A percentile compares a stretch with the other conserved stretches of the same genome.
These are phyloP conservation scores for Besnoitia besnoiti DNA, from an alignment of 169 alveolate species.

Conservation along the genomic window DNA sequence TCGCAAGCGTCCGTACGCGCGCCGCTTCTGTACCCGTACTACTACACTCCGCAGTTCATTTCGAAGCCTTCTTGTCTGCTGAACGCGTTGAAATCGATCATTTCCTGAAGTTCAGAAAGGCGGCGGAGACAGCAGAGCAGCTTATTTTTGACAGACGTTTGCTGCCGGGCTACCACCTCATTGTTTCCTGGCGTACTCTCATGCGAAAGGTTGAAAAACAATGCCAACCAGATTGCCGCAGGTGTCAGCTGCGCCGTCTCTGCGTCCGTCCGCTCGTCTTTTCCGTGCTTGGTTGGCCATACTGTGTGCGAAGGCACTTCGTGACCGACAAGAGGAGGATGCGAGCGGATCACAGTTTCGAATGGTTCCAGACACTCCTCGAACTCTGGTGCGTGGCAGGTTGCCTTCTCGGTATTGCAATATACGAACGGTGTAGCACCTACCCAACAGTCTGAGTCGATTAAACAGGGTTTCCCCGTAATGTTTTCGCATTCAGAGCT, in stretches of 20 bases:
- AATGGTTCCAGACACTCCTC: background rate
- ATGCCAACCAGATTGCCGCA: background rate
- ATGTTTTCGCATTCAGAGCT: constrained; percentile 15
- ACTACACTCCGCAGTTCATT: background rate
- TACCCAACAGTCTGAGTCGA: background rate
- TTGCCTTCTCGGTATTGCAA: background rate
- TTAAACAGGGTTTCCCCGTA: background rate
- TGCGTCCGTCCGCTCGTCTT: background rate
- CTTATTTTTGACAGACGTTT: background rate
- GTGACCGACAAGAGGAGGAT: background rate
- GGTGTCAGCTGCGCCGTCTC: background rate
- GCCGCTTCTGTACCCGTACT: too few species aligned
- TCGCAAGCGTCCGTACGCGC: too few species aligned
- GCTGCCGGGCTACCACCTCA: background rate
- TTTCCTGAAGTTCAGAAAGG: background rate
- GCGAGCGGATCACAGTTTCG: background rate
- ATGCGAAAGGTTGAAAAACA: background rate
- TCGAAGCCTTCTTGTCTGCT: background rate
- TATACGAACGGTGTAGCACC: constrained; percentile 25
- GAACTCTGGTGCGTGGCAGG: constrained; percentile 25
- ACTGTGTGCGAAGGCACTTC: background rate
- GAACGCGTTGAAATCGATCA: constrained; percentile 15
- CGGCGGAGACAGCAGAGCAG: constrained; percentile 25
- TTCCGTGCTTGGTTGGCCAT: background rate
- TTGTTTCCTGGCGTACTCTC: background rate